Conservation (phyloP, 176 grass and related monocot genomes). For the Carex littledalei region DNA sequence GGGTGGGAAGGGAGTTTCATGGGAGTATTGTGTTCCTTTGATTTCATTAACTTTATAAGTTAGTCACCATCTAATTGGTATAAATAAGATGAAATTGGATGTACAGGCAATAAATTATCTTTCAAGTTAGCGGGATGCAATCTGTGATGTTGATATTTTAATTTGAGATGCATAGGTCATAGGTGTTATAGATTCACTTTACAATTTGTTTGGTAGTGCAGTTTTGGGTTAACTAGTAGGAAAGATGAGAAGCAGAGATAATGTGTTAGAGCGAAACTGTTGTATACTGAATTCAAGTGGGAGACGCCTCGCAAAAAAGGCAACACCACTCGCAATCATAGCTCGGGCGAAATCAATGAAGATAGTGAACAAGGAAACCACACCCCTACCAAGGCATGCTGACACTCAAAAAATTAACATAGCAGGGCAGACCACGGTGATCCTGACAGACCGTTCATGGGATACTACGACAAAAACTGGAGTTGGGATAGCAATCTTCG, state of each 20-base stretch:
- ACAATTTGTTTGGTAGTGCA: not conserved
- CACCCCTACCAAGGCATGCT: too few relatives aligned
- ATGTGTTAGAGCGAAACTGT: not conserved
- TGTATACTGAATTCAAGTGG: too few relatives aligned
- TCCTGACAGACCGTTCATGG: too few relatives aligned
- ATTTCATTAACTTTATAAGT: not conserved
- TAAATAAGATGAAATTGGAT: not conserved
- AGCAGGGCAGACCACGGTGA: too few relatives aligned
- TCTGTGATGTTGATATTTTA: not conserved
- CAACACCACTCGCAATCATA: too few relatives aligned
- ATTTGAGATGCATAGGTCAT: not conserved
- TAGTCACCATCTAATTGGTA: not conserved
- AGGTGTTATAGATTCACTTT: not conserved
- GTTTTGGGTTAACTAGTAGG: not conserved
- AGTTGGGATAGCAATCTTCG: too few relatives aligned
- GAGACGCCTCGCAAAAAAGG: not conserved
- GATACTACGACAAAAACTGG: too few relatives aligned
- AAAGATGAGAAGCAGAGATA: not conserved
- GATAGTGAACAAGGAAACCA: too few relatives aligned
- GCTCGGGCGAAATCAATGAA: too few relatives aligned
- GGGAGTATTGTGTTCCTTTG: too few relatives aligned
- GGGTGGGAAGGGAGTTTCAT: too few relatives aligned
- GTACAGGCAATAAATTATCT: not conserved
- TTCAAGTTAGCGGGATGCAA: not conserved
- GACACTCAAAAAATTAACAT: too few relatives aligned